Conservation (phyloP, 257 asterid genomes). For the Oldenlandia corymbosa region DNA sequence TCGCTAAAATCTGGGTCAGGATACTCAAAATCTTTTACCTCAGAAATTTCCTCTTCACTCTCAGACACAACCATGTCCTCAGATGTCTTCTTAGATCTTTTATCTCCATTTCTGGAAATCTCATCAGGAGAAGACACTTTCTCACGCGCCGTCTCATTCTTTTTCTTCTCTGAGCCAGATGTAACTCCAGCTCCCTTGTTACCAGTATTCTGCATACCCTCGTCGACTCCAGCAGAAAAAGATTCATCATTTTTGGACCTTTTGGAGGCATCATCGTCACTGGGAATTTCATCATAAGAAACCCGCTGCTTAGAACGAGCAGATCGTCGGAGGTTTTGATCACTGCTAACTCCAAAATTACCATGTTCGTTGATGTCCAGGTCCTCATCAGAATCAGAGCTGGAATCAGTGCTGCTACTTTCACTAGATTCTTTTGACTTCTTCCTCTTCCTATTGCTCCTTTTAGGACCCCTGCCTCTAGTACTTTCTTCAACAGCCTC, state of each 20-base stretch:
- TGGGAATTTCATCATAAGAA: slow-evolving; percentile 22
- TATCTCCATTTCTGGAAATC: slow-evolving; percentile 17
- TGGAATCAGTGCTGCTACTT: slow-evolving; percentile 17
- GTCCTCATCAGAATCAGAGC: slow-evolving; percentile 21
- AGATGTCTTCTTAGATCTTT: slow-evolving; percentile 3
- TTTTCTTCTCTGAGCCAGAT: background rate
- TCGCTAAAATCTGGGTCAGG: slow-evolving; percentile 41
- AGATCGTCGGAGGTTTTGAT: slow-evolving; percentile 24
- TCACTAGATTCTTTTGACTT: slow-evolving; percentile 22
- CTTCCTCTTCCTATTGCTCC: slow-evolving; percentile 18
- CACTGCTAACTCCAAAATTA: slow-evolving; percentile 13
- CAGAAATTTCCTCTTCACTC: slow-evolving; percentile 13
- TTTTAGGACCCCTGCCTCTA: background rate
- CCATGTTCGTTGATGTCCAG: slow-evolving; percentile 5
- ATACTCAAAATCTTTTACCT: slow-evolving; percentile 28
- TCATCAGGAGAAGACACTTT: slow-evolving; percentile 13
- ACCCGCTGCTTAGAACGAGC: slow-evolving; percentile 29
- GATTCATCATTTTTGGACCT: slow-evolving; percentile 18
- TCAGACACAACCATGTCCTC: background rate
- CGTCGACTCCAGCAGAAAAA: slow-evolving; percentile 3
- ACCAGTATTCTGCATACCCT: background rate
- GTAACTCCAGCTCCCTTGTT: slow-evolving; percentile 5
- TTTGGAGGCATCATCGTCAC: slow-evolving; percentile 25
- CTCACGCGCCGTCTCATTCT: slow-evolving; percentile 1
- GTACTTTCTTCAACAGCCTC: background rate